A percentile compares a stretch with the other conserved stretches of the same genome.
phyloP scores from a whole-genome alignment of 805 yeast genomes.

The Wickerhamiella azyma region DNA sequence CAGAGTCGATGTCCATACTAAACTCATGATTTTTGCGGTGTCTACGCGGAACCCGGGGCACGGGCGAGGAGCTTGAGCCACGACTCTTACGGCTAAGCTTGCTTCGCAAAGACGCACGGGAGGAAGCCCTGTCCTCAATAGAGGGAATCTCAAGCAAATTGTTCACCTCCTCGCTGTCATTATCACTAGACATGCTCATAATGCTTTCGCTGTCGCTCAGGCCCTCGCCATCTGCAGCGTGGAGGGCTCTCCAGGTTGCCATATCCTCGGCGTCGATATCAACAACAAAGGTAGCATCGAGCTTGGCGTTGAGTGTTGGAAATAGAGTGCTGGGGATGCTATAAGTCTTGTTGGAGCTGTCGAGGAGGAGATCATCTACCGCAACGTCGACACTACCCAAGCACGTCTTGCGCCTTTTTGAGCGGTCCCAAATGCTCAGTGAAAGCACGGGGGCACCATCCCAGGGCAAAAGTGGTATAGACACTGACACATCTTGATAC shows the following conservation, averaged over 20 bases:
- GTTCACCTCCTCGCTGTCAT: background rate
- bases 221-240: background rate
- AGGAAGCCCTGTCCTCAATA: background rate
- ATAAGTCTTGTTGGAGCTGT: conserved; percentile 8
- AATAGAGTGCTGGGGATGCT: conserved; percentile 13
- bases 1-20: conserved; percentile 17
- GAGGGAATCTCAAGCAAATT: background rate
- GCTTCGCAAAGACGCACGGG: background rate
- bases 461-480: conserved; percentile 10
- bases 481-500: conserved; percentile 17
- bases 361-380: conserved; percentile 3
- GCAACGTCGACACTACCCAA: conserved; percentile 16
- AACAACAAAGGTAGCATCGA: conserved; percentile 12
- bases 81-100: background rate
- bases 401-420: conserved; percentile 16
- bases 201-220: background rate
- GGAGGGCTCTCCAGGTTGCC: conserved; percentile 6
- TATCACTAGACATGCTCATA: background rate
- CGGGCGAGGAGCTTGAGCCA: background rate
- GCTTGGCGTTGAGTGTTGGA: conserved; percentile 15
- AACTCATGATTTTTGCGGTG: conserved; percentile 5
- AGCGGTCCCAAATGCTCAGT: conserved; percentile 14
- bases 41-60: background rate
- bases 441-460: conserved; percentile 6
- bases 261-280: conserved; percentile 4